phyloP scores from a whole-genome alignment of 2,329 filamentous ascomycete genomes.

The Aphanoascus verrucosus region DNA sequence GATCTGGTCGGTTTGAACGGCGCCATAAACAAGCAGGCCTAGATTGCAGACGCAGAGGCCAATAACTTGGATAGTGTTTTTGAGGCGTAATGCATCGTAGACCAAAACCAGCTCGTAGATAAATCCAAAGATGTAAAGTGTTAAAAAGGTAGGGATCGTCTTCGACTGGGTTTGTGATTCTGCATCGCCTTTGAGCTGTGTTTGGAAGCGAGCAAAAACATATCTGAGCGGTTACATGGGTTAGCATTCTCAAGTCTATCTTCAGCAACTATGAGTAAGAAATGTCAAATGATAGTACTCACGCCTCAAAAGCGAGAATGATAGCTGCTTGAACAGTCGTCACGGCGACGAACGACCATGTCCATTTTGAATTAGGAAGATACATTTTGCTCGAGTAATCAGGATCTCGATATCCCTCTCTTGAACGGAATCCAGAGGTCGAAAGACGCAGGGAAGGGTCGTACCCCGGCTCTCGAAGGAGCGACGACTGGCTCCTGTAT shows the following conservation, averaged over 20 bases:
- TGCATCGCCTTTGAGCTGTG: conserved; percentile 36
- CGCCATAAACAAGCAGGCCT: conserved; percentile 82
- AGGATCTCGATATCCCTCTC: conserved; percentile 40
- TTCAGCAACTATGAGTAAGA: background rate
- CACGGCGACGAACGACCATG: conserved; percentile 69
- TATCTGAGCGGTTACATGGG: conserved; percentile 47
- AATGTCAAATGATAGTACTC: conserved; percentile 34
- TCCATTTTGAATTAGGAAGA: conserved; percentile 75
- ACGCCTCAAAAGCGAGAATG: conserved; percentile 79
- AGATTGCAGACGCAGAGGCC: conserved; percentile 88
- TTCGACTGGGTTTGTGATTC: conserved; percentile 36
- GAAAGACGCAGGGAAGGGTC: conserved; percentile 36
- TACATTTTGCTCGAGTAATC: conserved; percentile 43
- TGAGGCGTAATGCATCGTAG: conserved; percentile 84
- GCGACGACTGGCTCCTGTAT: conserved; percentile 48
- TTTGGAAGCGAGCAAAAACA: conserved; percentile 78
- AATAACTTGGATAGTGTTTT: conserved; percentile 98
- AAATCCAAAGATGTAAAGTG: conserved; percentile 95
- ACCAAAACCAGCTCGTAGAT: conserved; percentile 81
- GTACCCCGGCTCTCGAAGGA: conserved; percentile 47
- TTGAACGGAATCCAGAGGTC: conserved; percentile 41
- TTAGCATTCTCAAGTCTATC: conserved; percentile 7
- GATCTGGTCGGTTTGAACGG: conserved; percentile 88
- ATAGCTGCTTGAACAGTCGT: conserved; percentile 67
- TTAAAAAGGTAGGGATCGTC: conserved; percentile 87